Base-by-base conservation (phyloP, 208 protist species). In the Porcisia deanei region DNA sequence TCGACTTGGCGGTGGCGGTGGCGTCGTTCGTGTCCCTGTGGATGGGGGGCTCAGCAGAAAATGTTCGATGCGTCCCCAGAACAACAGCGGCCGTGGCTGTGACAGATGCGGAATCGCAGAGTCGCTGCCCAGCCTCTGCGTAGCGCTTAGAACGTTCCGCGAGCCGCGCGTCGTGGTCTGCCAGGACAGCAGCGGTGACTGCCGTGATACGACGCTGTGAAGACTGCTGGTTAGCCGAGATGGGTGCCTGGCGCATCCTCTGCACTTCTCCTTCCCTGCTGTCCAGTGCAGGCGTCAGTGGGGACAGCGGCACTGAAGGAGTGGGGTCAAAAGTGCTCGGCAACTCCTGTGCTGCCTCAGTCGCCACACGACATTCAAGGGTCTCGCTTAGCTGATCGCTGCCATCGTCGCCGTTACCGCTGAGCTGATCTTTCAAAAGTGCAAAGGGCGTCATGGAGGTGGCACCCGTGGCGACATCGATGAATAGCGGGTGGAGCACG, bases 371-470 rank as follows among this genome's bases (percentile, higher is more conserved):
- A 43, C 45, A 5, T 3, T 55, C 65, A 18, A 25, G 43, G 43
- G 61, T 34, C 61, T 66, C 61, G 20, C 37, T 30, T 3, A 66
- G 8, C 1, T 5, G 61, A 41, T 66, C 61, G 43, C 22, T 34
- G n/a, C 10, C 41, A 34, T 67, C 47, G 25, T 25, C 41, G 47
- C 47, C 47, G 25, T 25, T 47, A 43, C 2, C 45, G 66, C 3
- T 3, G 61, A 66, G 1, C 63, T 72, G 64, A 71, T 77, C 58
- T n/a, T 79, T 63, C n/a, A 73, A 73, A 12, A 87, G 75, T 20
- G 73, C 82, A 25, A 93, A 92, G 14, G 91, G 86, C 1, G 72
- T 84, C 89, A 94, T 90, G 52, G 76, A 82, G 10, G 77, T 73
- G 45, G n/a, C 60, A 60, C 86, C 77, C 6, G 86, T 91, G 16